Percentiles rank a stretch among this genome's conserved stretches.
Conservation (phyloP, 2,329 filamentous ascomycete genomes). For the Cladophialophora exuberans region DNA sequence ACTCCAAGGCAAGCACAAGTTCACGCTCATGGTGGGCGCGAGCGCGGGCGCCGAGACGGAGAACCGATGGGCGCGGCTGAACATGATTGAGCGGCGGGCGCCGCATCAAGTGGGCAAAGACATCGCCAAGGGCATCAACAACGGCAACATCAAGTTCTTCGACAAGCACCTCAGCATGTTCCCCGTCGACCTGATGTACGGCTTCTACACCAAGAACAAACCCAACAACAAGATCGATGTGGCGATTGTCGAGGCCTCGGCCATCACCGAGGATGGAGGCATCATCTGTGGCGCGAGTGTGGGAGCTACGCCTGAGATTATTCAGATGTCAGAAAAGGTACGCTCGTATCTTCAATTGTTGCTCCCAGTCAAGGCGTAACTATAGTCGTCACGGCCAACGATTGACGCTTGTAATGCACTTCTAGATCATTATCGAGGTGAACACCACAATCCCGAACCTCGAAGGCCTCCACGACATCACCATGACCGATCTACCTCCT, state of each 20-base stretch:
- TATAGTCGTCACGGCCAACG: no score
- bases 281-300: constrained; percentile 87
- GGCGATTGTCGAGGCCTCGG: constrained; percentile 81
- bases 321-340: constrained; percentile 87
- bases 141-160: constrained; percentile 86
- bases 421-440: constrained; percentile 80
- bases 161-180: constrained; percentile 96
- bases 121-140: constrained; percentile 88
- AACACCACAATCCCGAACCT: constrained; percentile 85
- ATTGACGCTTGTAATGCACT: neutral
- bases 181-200: constrained; percentile 74
- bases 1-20: constrained; percentile 81
- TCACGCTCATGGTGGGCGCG: constrained; percentile 87
- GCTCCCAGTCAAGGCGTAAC: neutral
- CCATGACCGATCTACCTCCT: constrained; percentile 82
- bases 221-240: constrained; percentile 76
- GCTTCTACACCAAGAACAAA: constrained; percentile 82
- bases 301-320: constrained; percentile 79
- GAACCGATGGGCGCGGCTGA: constrained; percentile 83
- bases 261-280: constrained; percentile 85
- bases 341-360: neutral
- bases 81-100: constrained; percentile 85
- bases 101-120: constrained; percentile 90
- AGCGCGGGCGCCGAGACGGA: constrained; percentile 88
- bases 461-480: constrained; percentile 88